These are phyloP conservation scores for Epichloe aotearoae DNA, from an alignment of 2,329 filamentous ascomycete species.

Conservation along the genomic window DNA sequence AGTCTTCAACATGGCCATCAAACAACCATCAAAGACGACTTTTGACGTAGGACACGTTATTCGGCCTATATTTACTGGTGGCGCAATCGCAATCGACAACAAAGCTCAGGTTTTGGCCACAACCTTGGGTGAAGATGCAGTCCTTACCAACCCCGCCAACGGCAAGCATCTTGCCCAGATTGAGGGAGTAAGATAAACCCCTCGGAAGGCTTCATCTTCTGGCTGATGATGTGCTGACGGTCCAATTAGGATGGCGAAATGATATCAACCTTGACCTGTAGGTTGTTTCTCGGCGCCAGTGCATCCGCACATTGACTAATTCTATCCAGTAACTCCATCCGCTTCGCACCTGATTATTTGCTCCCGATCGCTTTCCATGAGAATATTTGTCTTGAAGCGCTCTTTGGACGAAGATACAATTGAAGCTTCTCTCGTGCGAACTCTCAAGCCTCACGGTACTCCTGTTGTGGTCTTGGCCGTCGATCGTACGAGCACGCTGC, in stretches of 20 bases:
- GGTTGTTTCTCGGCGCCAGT: conserved; percentile 6
- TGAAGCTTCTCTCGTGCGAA: conserved; percentile 57
- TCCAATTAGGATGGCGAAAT: conserved; percentile 55
- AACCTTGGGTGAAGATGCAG: conserved; percentile 79
- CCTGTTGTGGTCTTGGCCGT: conserved; percentile 79
- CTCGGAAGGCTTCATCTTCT: background rate
- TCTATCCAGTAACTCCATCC: conserved; percentile 60
- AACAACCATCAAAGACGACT: conserved; percentile 64
- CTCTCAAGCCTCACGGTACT: conserved; percentile 78
- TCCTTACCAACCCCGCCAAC: conserved; percentile 73
- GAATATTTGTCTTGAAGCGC: conserved; percentile 63
- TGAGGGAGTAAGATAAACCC: conserved; percentile 53
- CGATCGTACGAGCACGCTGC: conserved; percentile 74
- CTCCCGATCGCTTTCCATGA: conserved; percentile 92
- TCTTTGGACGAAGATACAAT: conserved; percentile 44
- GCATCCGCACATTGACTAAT: conserved; percentile 7
- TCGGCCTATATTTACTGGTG: conserved; percentile 87
- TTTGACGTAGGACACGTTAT: conserved; percentile 77
- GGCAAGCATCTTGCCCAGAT: conserved; percentile 73
- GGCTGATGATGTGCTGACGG: background rate
- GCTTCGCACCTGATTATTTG: conserved; percentile 81
- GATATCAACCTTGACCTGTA: conserved; percentile 61
- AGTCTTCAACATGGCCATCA: conserved; percentile 36
- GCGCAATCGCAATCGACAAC: conserved; percentile 70
- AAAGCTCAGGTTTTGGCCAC: conserved; percentile 74